Evolutionary conservation across 2,329 filamentous ascomycete species (phyloP).

Genomic region (Emydomyces testavorans): DNA sequence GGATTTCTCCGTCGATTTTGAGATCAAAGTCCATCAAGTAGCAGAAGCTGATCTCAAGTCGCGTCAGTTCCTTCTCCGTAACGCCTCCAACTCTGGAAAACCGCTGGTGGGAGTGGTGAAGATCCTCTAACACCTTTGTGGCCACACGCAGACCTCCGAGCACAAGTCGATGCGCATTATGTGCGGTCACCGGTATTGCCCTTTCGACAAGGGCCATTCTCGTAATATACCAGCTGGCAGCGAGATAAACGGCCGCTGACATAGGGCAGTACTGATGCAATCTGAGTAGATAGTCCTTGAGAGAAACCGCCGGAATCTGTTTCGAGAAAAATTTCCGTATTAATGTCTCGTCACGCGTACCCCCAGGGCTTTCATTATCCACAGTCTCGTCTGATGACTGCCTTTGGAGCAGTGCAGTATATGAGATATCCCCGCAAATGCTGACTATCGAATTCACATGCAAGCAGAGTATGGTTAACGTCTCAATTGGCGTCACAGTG

Average conservation of each 20-base stretch:
- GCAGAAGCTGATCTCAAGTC: slow-evolving; percentile 80
- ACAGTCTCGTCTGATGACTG: neutral
- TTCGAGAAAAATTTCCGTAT: slow-evolving; percentile 80
- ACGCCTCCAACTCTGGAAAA: slow-evolving; percentile 84
- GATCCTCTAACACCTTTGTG: slow-evolving; percentile 90
- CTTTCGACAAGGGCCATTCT: slow-evolving; percentile 66
- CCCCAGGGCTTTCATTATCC: neutral
- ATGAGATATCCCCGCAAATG: neutral
- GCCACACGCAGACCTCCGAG: slow-evolving; percentile 76
- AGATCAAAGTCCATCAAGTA: slow-evolving; percentile 78
- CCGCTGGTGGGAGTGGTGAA: slow-evolving; percentile 72
- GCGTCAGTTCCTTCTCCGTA: slow-evolving; percentile 64
- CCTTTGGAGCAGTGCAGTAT: neutral
- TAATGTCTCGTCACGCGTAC: slow-evolving; percentile 22
- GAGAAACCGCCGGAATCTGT: slow-evolving; percentile 65
- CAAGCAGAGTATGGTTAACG: slow-evolving; percentile 6
- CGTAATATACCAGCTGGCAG: slow-evolving; percentile 77
- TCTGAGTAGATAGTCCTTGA: slow-evolving; percentile 74
- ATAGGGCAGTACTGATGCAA: slow-evolving; percentile 87
- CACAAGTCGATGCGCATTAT: slow-evolving; percentile 77
- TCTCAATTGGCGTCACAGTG: neutral
- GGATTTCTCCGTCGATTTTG: slow-evolving; percentile 47
- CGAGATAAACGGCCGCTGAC: slow-evolving; percentile 86
- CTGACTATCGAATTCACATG: slow-evolving; percentile 5
- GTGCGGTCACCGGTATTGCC: slow-evolving; percentile 65